Evolutionary conservation across 2,329 filamentous ascomycete genomes (phyloP).

Genomic region (Aspergillus eucalypticola): DNA sequence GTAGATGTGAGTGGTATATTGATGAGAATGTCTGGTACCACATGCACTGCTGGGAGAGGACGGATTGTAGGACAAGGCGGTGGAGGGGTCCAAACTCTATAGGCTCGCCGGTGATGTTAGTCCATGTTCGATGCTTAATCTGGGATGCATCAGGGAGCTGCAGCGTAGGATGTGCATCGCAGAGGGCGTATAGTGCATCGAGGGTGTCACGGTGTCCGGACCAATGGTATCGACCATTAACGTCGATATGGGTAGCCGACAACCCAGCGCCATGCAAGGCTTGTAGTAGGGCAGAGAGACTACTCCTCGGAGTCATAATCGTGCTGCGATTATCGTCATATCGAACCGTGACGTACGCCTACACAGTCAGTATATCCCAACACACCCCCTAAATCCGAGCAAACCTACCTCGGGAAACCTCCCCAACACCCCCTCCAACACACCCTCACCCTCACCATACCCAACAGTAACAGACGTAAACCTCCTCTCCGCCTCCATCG

Average conservation of each 20-base stretch:
- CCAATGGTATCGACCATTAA: conserved; percentile 25
- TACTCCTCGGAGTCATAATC: conserved; percentile 17
- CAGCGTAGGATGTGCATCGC: conserved; percentile 5
- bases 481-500: conserved; percentile 14
- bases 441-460: background rate
- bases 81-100: conserved; percentile 8
- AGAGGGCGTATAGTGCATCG: conserved; percentile 11
- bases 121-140: background rate
- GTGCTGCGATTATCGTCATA: conserved; percentile 21
- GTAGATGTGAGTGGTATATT: conserved; percentile 9
- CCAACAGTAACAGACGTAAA: conserved; percentile 21
- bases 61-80: conserved; percentile 12
- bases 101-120: conserved; percentile 5
- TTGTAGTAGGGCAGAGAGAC: conserved; percentile 8
- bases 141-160: conserved; percentile 16
- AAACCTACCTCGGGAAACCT: conserved; percentile 11
- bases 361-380: background rate
- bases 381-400: background rate
- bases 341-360: conserved; percentile 21
- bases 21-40: conserved; percentile 18
- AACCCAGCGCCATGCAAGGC: conserved; percentile 16
- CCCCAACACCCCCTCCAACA: conserved; percentile 4
- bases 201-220: conserved; percentile 11
- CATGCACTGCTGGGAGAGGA: conserved; percentile 16
- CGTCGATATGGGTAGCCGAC: conserved; percentile 13